Conservation (phyloP, 176 grass and related monocot genomes). For the Melocanna baccifera region DNA sequence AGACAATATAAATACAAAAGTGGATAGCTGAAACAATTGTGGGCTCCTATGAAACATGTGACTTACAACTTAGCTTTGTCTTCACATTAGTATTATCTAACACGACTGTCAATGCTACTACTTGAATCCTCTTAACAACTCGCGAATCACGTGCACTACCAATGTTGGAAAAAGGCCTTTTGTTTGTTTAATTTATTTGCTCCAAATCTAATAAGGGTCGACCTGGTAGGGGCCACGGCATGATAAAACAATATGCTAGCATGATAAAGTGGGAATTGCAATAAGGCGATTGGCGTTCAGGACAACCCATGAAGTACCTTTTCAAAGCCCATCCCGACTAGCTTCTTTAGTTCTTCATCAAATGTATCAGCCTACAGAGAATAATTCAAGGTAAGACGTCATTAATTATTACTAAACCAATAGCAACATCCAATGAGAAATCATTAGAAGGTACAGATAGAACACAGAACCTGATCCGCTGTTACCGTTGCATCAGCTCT, state of each 20-base stretch:
- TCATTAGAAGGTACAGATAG: background rate
- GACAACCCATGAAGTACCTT: slow-evolving; percentile 53
- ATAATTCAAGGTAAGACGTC: slow-evolving; percentile 23
- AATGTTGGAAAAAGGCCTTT: too few relatives aligned
- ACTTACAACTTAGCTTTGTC: background rate
- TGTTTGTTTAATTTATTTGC: too few relatives aligned
- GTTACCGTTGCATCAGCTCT: slow-evolving; percentile 55
- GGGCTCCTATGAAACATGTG: background rate
- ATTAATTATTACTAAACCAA: slow-evolving; percentile 14
- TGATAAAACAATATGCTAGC: background rate
- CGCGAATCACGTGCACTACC: background rate
- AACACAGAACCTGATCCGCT: slow-evolving; percentile 52
- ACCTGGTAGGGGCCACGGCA: too few relatives aligned
- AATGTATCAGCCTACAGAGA: slow-evolving; percentile 77
- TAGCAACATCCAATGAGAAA: slow-evolving; percentile 2
- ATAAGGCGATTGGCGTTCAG: background rate
- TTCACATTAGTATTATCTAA: background rate
- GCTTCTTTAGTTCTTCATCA: slow-evolving; percentile 92
- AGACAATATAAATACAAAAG: background rate
- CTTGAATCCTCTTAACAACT: background rate
- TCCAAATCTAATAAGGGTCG: too few relatives aligned
- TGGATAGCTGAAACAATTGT: background rate
- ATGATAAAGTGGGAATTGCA: slow-evolving; percentile 13
- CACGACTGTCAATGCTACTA: background rate
- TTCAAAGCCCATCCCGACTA: slow-evolving; percentile 91